Evolutionary conservation across 176 grass and related monocot species (phyloP), one percentile per base, ranked within the genome.

Genomic region (Cenchrus purpureus): DNA sequence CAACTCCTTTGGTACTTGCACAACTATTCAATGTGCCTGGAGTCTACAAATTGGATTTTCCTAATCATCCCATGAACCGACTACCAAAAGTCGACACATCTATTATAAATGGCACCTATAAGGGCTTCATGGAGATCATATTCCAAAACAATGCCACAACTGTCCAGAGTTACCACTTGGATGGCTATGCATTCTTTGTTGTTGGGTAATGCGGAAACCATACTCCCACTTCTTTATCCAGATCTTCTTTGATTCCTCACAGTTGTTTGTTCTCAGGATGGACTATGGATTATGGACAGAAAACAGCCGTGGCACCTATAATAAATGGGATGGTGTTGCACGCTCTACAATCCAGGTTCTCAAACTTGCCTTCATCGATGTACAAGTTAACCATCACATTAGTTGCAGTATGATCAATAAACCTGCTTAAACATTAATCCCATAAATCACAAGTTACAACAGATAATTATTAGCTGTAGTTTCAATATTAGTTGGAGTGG

Each of bases 301-400:
- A 15, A 98, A 92, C 69, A 95, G 93, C 61, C 94, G 93, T 0
- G 86, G 96, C 34, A 94, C 93, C 16, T 98, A 98, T 67, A 98
- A 98, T 77, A 98, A 98, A 92, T 98, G 96, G 96, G 96, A 98
- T 86, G 96, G 96, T 46, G 96, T 98, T 82, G 96, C 93, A 80
- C 93, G 93, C 32, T 91, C 92, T 61, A 98, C 96, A 79, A 91
- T 90, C 63, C 96, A 98, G 89, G 93, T 98, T 31, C 50, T 71
- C 28, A 60, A 82, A 37, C 72, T 14, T n/a, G 40, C 31, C 45
- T 34, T 71, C 37, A 15, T 73, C 32, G 45, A 57, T 73, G 61
- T 32, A 29, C 42, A 58, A 44, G 16, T 77, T 59, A 77, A 22
- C 53, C 6, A 17, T 63, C 14, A 10, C 19, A 37, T 59, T 12